Evolutionary conservation across 768 basidiomycete species (phyloP).

Genomic region (Naganishia randhawae): DNA sequence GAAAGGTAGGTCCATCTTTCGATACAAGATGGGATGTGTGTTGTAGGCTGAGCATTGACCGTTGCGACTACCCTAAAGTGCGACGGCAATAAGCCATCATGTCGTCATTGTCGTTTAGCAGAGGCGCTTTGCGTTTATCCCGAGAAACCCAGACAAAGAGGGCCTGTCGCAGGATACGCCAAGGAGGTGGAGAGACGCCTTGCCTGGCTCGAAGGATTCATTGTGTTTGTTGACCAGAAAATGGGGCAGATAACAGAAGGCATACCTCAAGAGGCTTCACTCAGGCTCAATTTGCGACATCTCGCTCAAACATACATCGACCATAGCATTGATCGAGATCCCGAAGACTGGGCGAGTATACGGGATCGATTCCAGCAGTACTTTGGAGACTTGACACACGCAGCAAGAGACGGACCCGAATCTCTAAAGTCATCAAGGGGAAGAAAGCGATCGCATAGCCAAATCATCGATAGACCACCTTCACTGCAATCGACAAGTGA

Average conservation of each 20-base stretch:
- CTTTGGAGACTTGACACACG: conserved; percentile 11
- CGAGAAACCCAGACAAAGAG: conserved; percentile 14
- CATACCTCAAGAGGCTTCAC: background rate
- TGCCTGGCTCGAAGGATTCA: conserved; percentile 17
- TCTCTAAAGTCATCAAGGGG: conserved; percentile 1
- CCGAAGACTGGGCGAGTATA: background rate
- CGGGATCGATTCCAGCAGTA: conserved; percentile 13
- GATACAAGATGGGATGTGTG: background rate
- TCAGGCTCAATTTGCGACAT: conserved; percentile 9
- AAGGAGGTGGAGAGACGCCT: conserved; percentile 17
- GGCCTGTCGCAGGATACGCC: conserved; percentile 18
- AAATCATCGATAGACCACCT: conserved; percentile 5
- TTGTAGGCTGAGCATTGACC: background rate
- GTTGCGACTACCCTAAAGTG: background rate
- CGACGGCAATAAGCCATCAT: conserved; percentile 14
- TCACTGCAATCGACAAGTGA: background rate
- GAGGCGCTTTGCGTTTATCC: conserved; percentile 8
- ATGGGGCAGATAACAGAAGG: background rate
- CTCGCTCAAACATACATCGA: conserved; percentile 6
- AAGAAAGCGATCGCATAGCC: conserved; percentile 11
- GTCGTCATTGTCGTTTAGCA: conserved; percentile 19
- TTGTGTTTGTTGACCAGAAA: conserved; percentile 3
- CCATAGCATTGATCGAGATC: conserved; percentile 16
- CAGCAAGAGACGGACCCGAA: conserved; percentile 12
- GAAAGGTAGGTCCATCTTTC: background rate